These are phyloP conservation scores for Diaporthe sp. DNA, from an alignment of 2,329 filamentous ascomycete genomes.

Conservation along the genomic window DNA sequence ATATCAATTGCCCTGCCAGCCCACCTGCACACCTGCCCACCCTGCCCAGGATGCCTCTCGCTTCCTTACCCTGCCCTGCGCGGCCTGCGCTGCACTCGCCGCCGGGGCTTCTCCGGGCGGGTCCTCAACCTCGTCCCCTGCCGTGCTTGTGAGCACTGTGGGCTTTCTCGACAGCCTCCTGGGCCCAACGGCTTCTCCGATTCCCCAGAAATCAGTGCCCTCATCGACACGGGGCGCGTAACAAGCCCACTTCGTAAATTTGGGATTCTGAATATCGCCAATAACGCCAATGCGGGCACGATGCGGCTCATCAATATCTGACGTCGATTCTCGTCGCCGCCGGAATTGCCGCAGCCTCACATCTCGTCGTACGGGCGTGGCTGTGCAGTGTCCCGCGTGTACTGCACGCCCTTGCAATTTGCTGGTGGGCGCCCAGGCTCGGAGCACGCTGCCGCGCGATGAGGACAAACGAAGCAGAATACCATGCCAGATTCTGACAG, in stretches of 20 bases:
- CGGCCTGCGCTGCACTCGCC: conserved; percentile 25
- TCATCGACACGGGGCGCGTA: conserved; percentile 19
- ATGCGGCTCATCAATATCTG: conserved; percentile 31
- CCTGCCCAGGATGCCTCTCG: conserved; percentile 12
- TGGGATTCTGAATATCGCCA: conserved; percentile 5
- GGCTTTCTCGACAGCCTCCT: conserved; percentile 28
- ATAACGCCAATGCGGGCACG: conserved; percentile 20
- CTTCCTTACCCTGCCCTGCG: conserved; percentile 8
- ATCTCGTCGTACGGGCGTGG: background rate
- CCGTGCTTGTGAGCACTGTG: conserved; percentile 32
- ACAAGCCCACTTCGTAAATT: conserved; percentile 34
- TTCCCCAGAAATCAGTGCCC: conserved; percentile 35
- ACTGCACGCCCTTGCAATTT: background rate
- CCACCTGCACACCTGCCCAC: background rate
- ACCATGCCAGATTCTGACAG: background rate
- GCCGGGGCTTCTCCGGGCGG: conserved; percentile 32
- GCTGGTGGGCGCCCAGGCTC: background rate
- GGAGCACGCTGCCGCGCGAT: background rate
- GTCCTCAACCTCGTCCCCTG: conserved; percentile 18
- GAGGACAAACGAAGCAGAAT: background rate
- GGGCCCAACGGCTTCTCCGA: conserved; percentile 35
- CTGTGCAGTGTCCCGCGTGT: background rate
- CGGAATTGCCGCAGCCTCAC: conserved; percentile 5
- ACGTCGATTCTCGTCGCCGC: conserved; percentile 13
- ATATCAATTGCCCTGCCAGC: conserved; percentile 11